Conservation (phyloP, 164 flowering plant genomes). For the Platanus orientalis region DNA sequence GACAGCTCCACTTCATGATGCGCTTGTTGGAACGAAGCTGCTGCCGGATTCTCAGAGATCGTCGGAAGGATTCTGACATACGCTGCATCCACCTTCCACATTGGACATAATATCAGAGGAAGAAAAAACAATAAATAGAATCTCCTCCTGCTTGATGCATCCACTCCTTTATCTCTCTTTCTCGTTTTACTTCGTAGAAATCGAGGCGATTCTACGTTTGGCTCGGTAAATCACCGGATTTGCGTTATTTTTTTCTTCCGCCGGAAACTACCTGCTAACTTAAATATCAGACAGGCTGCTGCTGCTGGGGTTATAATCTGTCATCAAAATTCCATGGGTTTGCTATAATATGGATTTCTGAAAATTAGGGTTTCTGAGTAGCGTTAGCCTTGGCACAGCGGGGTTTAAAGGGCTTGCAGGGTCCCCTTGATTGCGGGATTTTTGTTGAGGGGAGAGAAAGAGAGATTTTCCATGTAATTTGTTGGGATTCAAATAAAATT, state of each 20-base stretch:
- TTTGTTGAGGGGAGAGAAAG: neutral
- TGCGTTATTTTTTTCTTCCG: neutral
- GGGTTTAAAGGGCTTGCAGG: neutral
- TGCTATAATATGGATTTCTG: neutral
- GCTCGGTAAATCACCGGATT: neutral
- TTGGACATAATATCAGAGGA: too few relatives aligned
- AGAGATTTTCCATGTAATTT: conserved; percentile 1
- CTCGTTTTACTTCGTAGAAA: neutral
- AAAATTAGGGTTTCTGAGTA: conserved; percentile 4
- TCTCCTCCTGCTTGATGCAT: neutral
- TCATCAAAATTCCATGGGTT: neutral
- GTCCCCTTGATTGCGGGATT: neutral
- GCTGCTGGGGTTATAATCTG: conserved; percentile 10
- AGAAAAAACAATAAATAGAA: neutral
- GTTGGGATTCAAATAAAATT: neutral
- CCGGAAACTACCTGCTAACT: neutral
- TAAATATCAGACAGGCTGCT: neutral
- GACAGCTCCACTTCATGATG: too few relatives aligned
- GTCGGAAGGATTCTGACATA: conserved; percentile 2
- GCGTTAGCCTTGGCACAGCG: neutral
- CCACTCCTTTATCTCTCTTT: neutral
- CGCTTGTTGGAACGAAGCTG: too few relatives aligned
- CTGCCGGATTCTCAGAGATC: conserved; percentile 4
- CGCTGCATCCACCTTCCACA: neutral
- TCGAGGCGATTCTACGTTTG: conserved; percentile 1